phyloP scores from a whole-genome alignment of 2,329 filamentous ascomycete genomes.

The Calonectria fujianensis region DNA sequence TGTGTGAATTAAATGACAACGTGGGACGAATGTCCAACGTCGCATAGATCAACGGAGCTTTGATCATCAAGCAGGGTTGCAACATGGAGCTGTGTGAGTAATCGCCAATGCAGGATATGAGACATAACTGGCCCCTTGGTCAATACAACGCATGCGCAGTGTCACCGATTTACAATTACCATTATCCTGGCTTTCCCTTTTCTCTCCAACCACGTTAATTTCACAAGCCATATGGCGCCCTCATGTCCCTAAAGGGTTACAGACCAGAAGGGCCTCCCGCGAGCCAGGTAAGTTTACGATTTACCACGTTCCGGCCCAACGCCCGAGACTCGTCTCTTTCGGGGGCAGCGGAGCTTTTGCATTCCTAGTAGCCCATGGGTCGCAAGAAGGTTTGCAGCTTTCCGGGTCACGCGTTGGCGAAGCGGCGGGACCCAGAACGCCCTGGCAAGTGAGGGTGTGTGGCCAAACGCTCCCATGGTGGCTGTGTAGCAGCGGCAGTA shows the following conservation, averaged over 20 bases:
- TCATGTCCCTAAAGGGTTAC: neutral
- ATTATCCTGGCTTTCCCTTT: too few relatives aligned
- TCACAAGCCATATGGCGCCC: neutral
- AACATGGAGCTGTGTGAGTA: neutral
- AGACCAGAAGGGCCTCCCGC: neutral
- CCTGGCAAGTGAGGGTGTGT: neutral
- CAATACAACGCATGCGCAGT: neutral
- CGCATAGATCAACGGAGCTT: neutral
- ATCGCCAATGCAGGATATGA: too few relatives aligned
- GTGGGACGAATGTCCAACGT: neutral
- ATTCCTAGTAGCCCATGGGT: neutral
- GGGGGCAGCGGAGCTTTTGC: neutral
- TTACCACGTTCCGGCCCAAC: neutral
- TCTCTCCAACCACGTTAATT: neutral
- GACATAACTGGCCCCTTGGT: neutral
- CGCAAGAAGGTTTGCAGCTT: neutral
- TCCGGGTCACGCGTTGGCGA: constrained; percentile 2
- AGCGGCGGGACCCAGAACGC: neutral
- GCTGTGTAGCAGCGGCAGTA: neutral
- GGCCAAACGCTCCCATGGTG: neutral
- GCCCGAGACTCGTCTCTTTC: neutral
- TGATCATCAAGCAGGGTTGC: neutral
- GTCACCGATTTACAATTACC: neutral
- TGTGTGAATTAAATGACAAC: neutral
- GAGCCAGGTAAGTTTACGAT: constrained; percentile 20